These are phyloP conservation scores for Monosporascus sp. DNA, from an alignment of 2,329 filamentous ascomycete species.

Conservation along the genomic window DNA sequence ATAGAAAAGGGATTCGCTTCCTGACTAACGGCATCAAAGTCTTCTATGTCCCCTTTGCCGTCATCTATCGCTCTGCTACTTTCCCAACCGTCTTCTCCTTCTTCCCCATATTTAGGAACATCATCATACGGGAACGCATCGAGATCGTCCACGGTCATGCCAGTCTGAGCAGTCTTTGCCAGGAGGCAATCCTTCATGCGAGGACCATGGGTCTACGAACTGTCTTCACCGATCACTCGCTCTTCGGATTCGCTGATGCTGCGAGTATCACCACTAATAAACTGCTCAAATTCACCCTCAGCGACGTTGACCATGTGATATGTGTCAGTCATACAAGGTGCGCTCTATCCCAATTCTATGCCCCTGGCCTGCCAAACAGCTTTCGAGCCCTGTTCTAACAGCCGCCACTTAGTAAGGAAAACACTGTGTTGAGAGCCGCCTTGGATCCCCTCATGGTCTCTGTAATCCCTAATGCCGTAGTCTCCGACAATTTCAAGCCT, in stretches of 20 bases:
- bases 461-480: slow-evolving; percentile 94
- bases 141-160: slow-evolving; percentile 98
- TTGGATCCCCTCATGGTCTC: slow-evolving; percentile 96
- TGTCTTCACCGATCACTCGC: slow-evolving; percentile 94
- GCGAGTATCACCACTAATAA: slow-evolving; percentile 96
- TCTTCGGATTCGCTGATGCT: slow-evolving; percentile 96
- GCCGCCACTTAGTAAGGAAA: slow-evolving; percentile 69
- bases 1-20: slow-evolving; percentile 86
- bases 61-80: slow-evolving; percentile 89
- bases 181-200: slow-evolving; percentile 91
- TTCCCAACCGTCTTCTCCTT: slow-evolving; percentile 98
- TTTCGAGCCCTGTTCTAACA: slow-evolving; percentile 14
- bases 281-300: slow-evolving; percentile 89
- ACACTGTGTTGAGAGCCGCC: slow-evolving; percentile 89
- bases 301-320: slow-evolving; percentile 96
- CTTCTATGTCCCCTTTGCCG: slow-evolving; percentile 92
- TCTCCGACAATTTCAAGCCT: slow-evolving; percentile 91
- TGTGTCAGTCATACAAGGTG: slow-evolving; percentile 98
- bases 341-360: slow-evolving; percentile 16
- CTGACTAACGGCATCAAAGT: slow-evolving; percentile 97
- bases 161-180: slow-evolving; percentile 86
- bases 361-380: slow-evolving; percentile 2
- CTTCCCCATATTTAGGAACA: slow-evolving; percentile 96
- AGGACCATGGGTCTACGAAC: slow-evolving; percentile 94
- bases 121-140: slow-evolving; percentile 88